phyloP scores from a whole-genome alignment of 805 yeast genomes.

The Saturnispora bothae region DNA sequence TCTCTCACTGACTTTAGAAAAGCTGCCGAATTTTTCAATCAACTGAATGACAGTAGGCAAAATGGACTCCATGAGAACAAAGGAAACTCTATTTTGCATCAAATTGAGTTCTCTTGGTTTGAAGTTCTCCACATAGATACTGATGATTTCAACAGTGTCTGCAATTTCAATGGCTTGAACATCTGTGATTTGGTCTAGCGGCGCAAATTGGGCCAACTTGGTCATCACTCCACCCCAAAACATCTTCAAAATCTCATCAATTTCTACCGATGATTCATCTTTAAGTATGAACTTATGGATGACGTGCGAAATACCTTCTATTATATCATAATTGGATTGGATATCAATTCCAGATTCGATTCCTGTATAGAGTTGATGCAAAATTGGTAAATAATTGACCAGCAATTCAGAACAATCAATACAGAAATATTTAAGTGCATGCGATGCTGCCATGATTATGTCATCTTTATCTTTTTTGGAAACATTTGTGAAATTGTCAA shows the following conservation, averaged over 20 bases:
- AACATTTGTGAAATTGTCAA: constrained; percentile 10
- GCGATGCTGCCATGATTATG: constrained; percentile 77
- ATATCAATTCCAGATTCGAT: constrained; percentile 47
- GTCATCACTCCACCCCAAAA: constrained; percentile 60
- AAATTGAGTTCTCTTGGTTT: constrained; percentile 34
- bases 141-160: constrained; percentile 61
- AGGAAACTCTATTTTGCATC: constrained; percentile 27
- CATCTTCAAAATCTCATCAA: constrained; percentile 38
- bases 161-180: constrained; percentile 41
- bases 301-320: constrained; percentile 85
- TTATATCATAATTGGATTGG: constrained; percentile 64
- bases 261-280: constrained; percentile 29
- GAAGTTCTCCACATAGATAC: constrained; percentile 48
- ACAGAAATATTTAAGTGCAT: constrained; percentile 89
- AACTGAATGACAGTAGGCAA: constrained; percentile 49
- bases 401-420: constrained; percentile 73
- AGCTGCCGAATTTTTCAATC: constrained; percentile 45
- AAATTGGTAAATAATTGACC: constrained; percentile 59
- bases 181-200: constrained; percentile 20
- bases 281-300: constrained; percentile 33
- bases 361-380: constrained; percentile 60
- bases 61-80: constrained; percentile 38
- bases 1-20: constrained; percentile 63
- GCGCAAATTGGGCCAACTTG: constrained; percentile 16
- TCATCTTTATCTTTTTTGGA: constrained; percentile 24